Evolutionary conservation across 345 rosid species (phyloP).

Genomic region (Erysimum cheiranthoides): DNA sequence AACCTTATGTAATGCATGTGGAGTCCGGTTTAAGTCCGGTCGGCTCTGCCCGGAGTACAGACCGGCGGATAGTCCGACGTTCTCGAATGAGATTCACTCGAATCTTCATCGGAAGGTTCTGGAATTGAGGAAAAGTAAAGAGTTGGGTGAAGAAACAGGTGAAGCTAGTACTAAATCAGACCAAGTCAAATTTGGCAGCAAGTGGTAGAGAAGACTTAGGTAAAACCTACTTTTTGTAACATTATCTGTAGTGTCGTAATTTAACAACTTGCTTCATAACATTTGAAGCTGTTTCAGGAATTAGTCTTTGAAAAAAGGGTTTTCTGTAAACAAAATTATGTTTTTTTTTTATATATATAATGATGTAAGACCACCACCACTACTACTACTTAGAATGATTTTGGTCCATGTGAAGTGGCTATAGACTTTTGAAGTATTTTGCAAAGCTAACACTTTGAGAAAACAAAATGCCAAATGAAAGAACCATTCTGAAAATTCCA

Average conservation of each 20-base stretch:
- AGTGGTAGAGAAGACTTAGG: constrained; percentile 43
- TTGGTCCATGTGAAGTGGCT: constrained; percentile 42
- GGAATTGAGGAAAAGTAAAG: constrained; percentile 73
- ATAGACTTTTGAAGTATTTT: constrained; percentile 31
- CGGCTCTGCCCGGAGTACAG: constrained; percentile 94
- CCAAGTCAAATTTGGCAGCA: constrained; percentile 47
- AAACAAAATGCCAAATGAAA: constrained; percentile 19
- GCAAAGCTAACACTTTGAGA: constrained; percentile 18
- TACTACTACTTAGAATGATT: constrained; percentile 41
- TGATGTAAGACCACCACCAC: constrained; percentile 44
- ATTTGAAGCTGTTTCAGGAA: constrained; percentile 32
- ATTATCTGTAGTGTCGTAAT: constrained; percentile 42
- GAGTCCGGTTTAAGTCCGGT: constrained; percentile 93
- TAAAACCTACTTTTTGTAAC: constrained; percentile 45
- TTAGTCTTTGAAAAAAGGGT: constrained; percentile 16
- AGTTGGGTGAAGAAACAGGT: constrained; percentile 44
- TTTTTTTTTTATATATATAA: neutral
- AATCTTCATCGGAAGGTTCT: constrained; percentile 93
- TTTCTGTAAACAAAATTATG: constrained; percentile 21
- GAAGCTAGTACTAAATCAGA: constrained; percentile 38
- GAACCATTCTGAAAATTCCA: constrained; percentile 13
- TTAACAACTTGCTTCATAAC: constrained; percentile 40
- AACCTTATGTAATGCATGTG: constrained; percentile 98
- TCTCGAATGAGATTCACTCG: constrained; percentile 78
- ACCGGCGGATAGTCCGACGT: constrained; percentile 97